phyloP scores from a whole-genome alignment of 208 protist genomes.

The Leishmania mexicana region DNA sequence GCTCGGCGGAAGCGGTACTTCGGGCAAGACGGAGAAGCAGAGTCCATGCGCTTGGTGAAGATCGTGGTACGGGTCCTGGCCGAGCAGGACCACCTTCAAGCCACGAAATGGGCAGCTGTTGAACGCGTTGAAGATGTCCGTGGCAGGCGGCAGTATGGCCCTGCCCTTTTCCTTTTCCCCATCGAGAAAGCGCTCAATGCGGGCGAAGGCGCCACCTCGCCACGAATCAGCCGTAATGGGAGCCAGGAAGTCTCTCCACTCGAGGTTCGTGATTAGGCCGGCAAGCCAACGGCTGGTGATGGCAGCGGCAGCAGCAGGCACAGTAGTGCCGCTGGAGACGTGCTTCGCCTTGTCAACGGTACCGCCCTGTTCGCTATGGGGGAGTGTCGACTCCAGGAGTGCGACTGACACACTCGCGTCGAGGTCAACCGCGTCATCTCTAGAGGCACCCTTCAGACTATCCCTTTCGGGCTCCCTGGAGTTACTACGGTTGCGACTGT shows the following conservation, averaged over 20 bases:
- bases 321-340: background rate
- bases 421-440: conserved; percentile 4
- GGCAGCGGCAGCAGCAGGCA: background rate
- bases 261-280: conserved; percentile 42
- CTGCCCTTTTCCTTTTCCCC: conserved; percentile 38
- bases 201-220: conserved; percentile 43
- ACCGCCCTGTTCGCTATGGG: background rate
- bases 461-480: background rate
- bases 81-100: conserved; percentile 96
- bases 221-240: conserved; percentile 51
- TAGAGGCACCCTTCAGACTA: background rate
- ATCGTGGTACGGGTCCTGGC: conserved; percentile 97
- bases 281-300: conserved; percentile 39
- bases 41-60: conserved; percentile 96
- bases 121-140: conserved; percentile 92
- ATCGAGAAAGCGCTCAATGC: conserved; percentile 78
- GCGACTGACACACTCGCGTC: background rate
- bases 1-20: conserved; percentile 84
- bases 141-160: conserved; percentile 77
- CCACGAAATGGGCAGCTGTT: conserved; percentile 88
- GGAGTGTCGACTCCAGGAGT: background rate
- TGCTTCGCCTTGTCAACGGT: background rate
- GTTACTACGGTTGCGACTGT: background rate
- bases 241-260: conserved; percentile 63
- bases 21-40: conserved; percentile 95